phyloP scores from a whole-genome alignment of 176 grass and related monocot species.

The Eleusine indica region DNA sequence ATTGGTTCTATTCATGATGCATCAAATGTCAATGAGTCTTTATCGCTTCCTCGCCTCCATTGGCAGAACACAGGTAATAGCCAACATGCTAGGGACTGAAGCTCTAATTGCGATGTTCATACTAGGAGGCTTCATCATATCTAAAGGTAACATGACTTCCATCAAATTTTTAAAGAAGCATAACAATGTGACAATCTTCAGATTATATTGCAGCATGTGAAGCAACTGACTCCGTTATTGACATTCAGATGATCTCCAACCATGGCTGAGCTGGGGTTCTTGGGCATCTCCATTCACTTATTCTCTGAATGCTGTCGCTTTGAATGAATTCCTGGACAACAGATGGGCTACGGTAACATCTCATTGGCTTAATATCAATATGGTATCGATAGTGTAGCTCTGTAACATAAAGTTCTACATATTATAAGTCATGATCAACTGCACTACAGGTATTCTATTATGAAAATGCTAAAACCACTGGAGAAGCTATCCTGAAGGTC shows the following conservation, averaged over 20 bases:
- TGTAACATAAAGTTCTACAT: too few relatives aligned
- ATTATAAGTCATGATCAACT: too few relatives aligned
- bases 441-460: conserved; percentile 53
- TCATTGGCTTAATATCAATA: neutral
- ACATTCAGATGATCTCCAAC: conserved; percentile 55
- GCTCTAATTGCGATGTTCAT: conserved; percentile 70
- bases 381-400: neutral
- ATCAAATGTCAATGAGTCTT: conserved; percentile 89
- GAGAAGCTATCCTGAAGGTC: conserved; percentile 69
- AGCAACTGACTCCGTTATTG: neutral
- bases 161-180: conserved; percentile 17
- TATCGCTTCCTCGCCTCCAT: conserved; percentile 80
- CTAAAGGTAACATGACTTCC: conserved; percentile 63
- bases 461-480: conserved; percentile 57
- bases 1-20: conserved; percentile 66
- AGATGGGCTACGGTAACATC: conserved; percentile 85
- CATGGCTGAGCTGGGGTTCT: conserved; percentile 71
- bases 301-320: conserved; percentile 58
- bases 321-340: conserved; percentile 73
- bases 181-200: neutral
- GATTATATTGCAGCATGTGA: too few relatives aligned
- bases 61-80: conserved; percentile 88
- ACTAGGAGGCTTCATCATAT: conserved; percentile 80
- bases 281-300: conserved; percentile 73
- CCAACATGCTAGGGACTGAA: conserved; percentile 64